Conservation (phyloP, 208 protist genomes). For the Naegleria lovaniensis region DNA sequence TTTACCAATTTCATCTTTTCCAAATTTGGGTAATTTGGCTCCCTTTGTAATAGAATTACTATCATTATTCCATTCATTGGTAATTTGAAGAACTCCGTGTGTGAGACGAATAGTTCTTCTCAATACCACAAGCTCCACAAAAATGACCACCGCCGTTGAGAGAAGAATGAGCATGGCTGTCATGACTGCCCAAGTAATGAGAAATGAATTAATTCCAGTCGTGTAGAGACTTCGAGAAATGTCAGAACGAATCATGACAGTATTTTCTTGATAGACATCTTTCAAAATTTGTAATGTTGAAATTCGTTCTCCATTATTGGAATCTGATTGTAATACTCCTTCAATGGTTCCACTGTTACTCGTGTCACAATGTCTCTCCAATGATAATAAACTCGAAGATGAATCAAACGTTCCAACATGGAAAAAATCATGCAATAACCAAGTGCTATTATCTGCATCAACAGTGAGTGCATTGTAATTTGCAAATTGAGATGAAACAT, state of each 20-base stretch:
- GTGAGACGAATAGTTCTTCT: background rate
- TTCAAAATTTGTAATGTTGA: background rate
- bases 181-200: background rate
- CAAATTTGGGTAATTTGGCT: background rate
- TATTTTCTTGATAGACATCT: background rate
- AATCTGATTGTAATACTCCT: background rate
- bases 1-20: background rate
- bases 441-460: background rate
- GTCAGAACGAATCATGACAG: background rate
- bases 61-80: background rate
- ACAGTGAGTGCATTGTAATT: background rate
- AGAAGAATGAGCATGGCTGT: background rate
- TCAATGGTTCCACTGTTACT: too few relatives aligned
- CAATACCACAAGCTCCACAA: background rate
- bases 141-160: background rate
- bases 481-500: background rate
- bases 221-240: background rate
- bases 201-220: background rate
- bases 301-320: background rate
- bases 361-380: background rate
- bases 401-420: background rate
- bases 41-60: background rate
- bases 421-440: background rate
- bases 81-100: background rate
- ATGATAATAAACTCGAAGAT: background rate